A percentile compares a stretch with the other conserved stretches of the same genome.
phyloP scores from a whole-genome alignment of 2,329 filamentous ascomycete species.

The Tolypocladium guangdongense region DNA sequence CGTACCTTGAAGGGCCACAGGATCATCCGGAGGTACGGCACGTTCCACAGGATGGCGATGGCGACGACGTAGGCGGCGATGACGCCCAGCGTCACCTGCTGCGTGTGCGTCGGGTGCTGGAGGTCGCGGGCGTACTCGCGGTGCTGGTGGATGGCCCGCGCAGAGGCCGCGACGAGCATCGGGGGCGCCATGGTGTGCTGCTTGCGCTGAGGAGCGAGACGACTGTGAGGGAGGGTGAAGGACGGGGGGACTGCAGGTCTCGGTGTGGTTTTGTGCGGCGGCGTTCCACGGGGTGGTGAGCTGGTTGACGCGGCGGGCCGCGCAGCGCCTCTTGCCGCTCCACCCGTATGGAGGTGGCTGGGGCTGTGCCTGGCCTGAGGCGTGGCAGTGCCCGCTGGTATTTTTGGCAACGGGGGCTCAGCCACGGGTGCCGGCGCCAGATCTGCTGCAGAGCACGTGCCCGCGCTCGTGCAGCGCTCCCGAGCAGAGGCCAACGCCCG shows the following conservation, averaged over 20 bases:
- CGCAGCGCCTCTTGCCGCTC: not conserved
- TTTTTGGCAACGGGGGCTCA: not conserved
- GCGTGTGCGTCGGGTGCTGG: conserved; percentile 51
- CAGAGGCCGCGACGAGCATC: not conserved
- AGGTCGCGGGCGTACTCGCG: conserved; percentile 40
- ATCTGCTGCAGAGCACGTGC: too few species aligned
- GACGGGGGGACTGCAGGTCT: too few species aligned
- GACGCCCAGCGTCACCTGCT: conserved; percentile 59
- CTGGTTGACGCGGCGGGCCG: not conserved
- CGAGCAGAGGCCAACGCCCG: too few species aligned
- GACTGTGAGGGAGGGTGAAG: not conserved
- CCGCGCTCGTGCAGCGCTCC: too few species aligned
- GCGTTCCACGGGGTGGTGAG: not conserved
- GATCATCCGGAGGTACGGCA: conserved; percentile 63
- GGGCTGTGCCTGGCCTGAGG: not conserved
- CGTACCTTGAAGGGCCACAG: conserved; percentile 72
- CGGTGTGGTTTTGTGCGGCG: not conserved
- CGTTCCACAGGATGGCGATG: conserved; percentile 70
- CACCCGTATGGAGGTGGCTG: not conserved
- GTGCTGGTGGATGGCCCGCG: not conserved
- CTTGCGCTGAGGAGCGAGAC: not conserved
- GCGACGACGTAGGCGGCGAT: conserved; percentile 61
- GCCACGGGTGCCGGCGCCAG: not conserved
- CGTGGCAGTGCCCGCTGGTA: not conserved
- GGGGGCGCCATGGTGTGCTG: not conserved